Evolutionary conservation across 345 rosid genomes (phyloP).

Genomic region (Eucalyptus virginea): DNA sequence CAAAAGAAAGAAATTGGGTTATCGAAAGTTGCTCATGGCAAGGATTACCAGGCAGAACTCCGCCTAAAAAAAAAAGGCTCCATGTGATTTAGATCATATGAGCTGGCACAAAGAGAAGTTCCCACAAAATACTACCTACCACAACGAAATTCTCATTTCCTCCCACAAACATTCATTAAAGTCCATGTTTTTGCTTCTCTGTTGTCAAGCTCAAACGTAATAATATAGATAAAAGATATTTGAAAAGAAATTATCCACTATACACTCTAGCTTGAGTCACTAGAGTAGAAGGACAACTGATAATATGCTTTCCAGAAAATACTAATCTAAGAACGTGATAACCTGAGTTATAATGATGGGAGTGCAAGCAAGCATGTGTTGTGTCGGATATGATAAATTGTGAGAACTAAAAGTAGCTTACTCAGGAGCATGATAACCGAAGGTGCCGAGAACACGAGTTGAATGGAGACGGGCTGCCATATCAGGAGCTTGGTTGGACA

Average conservation of each 20-base stretch:
- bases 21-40: not conserved
- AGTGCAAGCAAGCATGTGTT: not conserved
- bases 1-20: not conserved
- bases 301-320: not conserved
- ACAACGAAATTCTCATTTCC: not conserved
- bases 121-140: not conserved
- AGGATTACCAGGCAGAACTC: not conserved
- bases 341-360: not conserved
- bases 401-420: slow-evolving; percentile 17
- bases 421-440: slow-evolving; percentile 99
- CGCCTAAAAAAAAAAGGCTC: not conserved
- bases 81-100: not conserved
- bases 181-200: not conserved
- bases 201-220: not conserved
- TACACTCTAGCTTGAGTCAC: not conserved
- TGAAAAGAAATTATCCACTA: not conserved
- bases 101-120: not conserved
- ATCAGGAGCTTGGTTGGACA: slow-evolving; percentile 92
- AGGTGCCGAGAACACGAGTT: slow-evolving; percentile 91
- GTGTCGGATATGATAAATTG: not conserved
- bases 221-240: not conserved
- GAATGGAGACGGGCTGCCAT: slow-evolving; percentile 89
- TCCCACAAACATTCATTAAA: not conserved
- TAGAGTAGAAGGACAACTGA: not conserved
- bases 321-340: not conserved